Conservation (phyloP, 202 grass and related monocot genomes). For the Carex arenaria region DNA sequence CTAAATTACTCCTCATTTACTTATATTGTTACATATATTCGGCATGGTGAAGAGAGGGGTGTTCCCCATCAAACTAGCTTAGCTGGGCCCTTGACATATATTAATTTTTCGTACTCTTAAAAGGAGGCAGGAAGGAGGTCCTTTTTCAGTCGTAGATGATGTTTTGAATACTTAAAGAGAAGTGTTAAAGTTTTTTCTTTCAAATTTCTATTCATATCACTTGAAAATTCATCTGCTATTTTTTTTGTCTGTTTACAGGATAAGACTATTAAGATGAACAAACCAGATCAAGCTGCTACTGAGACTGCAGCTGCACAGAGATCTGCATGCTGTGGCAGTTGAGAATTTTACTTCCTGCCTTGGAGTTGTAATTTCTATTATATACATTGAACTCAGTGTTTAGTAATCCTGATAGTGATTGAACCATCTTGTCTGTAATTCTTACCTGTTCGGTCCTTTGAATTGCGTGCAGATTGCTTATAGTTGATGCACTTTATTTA, state of each 20-base stretch:
- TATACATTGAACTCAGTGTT: background rate
- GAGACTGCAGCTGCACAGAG: slow-evolving; percentile 31
- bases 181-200: background rate
- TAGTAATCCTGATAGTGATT: background rate
- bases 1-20: background rate
- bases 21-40: background rate
- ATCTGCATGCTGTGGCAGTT: slow-evolving; percentile 54
- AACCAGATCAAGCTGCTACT: slow-evolving; percentile 27
- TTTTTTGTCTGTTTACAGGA: slow-evolving; percentile 32
- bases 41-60: background rate
- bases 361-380: background rate
- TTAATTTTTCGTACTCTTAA: background rate
- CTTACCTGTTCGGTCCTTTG: background rate
- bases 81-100: background rate
- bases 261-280: slow-evolving; percentile 54
- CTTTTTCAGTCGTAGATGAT: background rate
- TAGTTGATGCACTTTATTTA: slow-evolving; percentile 1
- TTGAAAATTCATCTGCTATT: background rate
- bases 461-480: background rate
- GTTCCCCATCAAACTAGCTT: background rate
- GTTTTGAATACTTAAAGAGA: background rate
- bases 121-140: background rate
- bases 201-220: background rate
- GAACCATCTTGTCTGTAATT: background rate
- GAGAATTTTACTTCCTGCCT: slow-evolving; percentile 28